Evolutionary conservation across 129 eudicot species (phyloP).

Genomic region (Daucus carota): DNA sequence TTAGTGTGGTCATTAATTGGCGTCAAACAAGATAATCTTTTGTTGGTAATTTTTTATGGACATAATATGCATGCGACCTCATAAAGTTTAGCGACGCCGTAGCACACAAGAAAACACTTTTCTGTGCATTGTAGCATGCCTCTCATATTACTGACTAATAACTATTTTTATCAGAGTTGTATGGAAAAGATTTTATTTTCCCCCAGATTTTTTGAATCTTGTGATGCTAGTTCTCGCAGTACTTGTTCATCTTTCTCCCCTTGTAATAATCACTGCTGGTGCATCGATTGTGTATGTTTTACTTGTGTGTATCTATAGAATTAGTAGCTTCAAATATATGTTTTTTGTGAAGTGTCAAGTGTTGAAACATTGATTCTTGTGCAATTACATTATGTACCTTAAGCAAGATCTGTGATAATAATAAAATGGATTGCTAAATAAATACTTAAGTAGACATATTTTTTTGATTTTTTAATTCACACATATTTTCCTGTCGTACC

Average conservation of each 20-base stretch:
- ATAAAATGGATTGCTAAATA: not conserved
- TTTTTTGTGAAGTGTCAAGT: not conserved
- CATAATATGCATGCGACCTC: not conserved
- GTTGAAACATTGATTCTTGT: not conserved
- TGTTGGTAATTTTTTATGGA: not conserved
- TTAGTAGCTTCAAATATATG: not conserved
- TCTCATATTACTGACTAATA: not conserved
- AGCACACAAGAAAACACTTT: not conserved
- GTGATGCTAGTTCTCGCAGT: not conserved
- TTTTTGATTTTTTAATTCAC: no score
- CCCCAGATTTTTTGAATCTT: not conserved
- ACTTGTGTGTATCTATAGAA: not conserved
- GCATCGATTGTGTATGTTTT: not conserved
- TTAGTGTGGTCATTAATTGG: not conserved
- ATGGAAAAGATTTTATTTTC: not conserved
- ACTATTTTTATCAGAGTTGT: not conserved
- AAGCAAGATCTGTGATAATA: not conserved
- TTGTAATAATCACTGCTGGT: not conserved
- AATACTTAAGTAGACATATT: not conserved
- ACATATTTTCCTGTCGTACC: not conserved
- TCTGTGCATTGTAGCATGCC: not conserved
- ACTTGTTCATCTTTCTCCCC: not conserved
- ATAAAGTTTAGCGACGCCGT: not conserved
- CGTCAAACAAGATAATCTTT: not conserved
- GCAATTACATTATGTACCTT: not conserved